A percentile compares a stretch with the other conserved stretches of the same genome.
phyloP scores from a whole-genome alignment of 352 stramenopile genomes.

The Phytophthora ohioensis region DNA sequence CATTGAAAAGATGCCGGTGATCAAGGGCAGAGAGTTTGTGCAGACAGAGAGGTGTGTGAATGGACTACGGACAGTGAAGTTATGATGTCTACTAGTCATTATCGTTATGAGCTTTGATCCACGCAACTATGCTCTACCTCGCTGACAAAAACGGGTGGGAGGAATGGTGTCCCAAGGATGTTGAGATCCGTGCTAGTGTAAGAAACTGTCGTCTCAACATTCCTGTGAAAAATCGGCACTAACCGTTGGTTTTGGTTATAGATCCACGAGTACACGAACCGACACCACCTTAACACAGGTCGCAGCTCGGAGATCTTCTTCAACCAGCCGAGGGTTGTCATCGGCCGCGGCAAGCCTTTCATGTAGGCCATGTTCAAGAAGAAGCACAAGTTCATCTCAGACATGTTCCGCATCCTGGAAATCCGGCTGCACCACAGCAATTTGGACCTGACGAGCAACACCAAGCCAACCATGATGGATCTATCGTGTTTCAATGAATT shows the following conservation, averaged over 20 bases:
- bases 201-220: conserved; percentile 3
- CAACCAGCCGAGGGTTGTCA: conserved; percentile 67
- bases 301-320: no score
- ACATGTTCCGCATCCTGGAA: conserved; percentile 73
- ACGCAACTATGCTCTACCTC: conserved; percentile 82
- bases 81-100: neutral
- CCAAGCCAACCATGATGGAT: conserved; percentile 66
- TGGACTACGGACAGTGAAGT: neutral
- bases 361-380: conserved; percentile 59
- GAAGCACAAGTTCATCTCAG: conserved; percentile 63
- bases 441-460: conserved; percentile 63
- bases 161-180: conserved; percentile 65
- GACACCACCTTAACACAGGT: no score
- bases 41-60: conserved; percentile 62
- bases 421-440: conserved; percentile 73
- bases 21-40: conserved; percentile 74
- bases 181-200: conserved; percentile 71
- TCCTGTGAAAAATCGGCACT: no score
- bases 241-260: no score
- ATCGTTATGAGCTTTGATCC: conserved; percentile 34
- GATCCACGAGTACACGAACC: no score
- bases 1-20: conserved; percentile 72
- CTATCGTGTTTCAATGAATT: conserved; percentile 84
- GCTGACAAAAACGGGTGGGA: conserved; percentile 74
- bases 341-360: conserved; percentile 51